Base-by-base conservation (phyloP, 305 asterid species). In the Euphrasia arctica region DNA sequence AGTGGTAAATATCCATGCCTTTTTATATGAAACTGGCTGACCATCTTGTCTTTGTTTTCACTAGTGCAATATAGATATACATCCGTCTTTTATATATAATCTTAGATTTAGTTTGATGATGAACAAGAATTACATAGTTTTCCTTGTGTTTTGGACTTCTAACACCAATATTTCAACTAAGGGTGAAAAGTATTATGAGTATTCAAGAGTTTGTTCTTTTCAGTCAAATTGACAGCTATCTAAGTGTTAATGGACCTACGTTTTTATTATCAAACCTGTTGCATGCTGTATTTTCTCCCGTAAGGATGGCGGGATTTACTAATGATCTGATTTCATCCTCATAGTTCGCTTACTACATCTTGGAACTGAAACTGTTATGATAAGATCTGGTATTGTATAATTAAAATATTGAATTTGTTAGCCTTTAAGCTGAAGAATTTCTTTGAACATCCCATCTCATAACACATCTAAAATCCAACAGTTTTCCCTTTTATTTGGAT, bases 1-100 rank as follows among this genome's bases (percentile, higher is more conserved):
- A 54, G 97, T 92, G 83, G 98, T 90, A 68, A 10, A 79, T 73
- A 39, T 63, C 70, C 63, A 47, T 2, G 29, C 64, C 32, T 48
- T 50, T 39, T 11, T 45, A 1, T 27, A 36, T 14, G 59, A 43
- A 36, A 34, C 27, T 45, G 39, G 57, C 31, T 63, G 32, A 34
- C 55, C 54, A 56, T 18, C 42, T 61, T 67, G 28, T 34, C 28
- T 31, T 27, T 75, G 43, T 54, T 71, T 67, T 62, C 43, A 39
- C 43, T 39, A 5, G 42, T 36, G 42, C 8, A 36, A 36, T 7
- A 36, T 9, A 36, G 6, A 36, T 36, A 36, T 5, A 36, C 42
- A 34, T 29, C 32, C 9, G 7, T 2, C 9, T 1, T 2, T 1
- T 36, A 36, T 34, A 34, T 36, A 36, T 36, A 36, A 36, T 36